Evolutionary conservation across 371 early-diverging fungal species (phyloP).

Genomic region (Umbelopsis sp.): DNA sequence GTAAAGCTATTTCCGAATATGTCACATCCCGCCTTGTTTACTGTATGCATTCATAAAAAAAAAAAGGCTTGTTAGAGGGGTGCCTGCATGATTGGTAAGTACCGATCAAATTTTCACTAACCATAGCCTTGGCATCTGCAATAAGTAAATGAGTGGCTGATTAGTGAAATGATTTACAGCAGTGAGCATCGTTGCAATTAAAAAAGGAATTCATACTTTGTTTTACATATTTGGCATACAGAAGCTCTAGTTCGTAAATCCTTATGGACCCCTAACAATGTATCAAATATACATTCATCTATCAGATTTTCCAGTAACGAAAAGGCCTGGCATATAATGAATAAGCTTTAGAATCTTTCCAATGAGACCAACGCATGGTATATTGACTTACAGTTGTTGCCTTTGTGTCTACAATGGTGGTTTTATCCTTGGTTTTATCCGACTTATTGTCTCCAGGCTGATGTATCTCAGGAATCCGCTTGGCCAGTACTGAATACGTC

Average conservation of each 20-base stretch:
- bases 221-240: constrained; percentile 72
- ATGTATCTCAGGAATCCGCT: constrained; percentile 25
- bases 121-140: constrained; percentile 54
- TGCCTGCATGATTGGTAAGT: constrained; percentile 25
- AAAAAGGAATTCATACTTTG: constrained; percentile 46
- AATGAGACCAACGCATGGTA: neutral
- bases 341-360: neutral
- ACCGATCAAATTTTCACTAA: constrained; percentile 24
- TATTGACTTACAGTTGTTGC: constrained; percentile 13
- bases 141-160: neutral
- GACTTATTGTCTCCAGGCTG: constrained; percentile 4
- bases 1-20: constrained; percentile 73
- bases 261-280: constrained; percentile 66
- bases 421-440: neutral
- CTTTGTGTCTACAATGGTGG: constrained; percentile 9
- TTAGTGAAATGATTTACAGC: neutral
- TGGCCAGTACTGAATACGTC: constrained; percentile 40
- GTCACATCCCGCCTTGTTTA: constrained; percentile 62
- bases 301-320: constrained; percentile 56
- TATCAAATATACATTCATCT: constrained; percentile 71
- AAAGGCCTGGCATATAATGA: constrained; percentile 36
- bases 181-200: too few species aligned
- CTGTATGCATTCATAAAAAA: constrained; percentile 26
- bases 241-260: constrained; percentile 59
- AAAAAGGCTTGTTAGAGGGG: neutral